Conservation (phyloP, 2,329 filamentous ascomycete species). For the Capronia epimyces region DNA sequence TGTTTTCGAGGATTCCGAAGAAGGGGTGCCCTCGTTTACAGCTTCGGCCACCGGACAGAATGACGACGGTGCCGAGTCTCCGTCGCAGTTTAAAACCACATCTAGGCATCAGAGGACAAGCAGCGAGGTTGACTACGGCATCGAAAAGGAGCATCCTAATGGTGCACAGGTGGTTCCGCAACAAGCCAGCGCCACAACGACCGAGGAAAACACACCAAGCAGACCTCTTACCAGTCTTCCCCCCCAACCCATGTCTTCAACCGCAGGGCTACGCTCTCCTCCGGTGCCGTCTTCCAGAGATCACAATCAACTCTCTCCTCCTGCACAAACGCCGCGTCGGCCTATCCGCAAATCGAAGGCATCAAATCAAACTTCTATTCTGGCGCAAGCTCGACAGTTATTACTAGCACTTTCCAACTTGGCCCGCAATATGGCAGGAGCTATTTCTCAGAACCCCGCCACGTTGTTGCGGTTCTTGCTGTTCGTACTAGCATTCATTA, state of each 20-base stretch:
- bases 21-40: slow-evolving; percentile 58
- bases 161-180: slow-evolving; percentile 28
- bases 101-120: slow-evolving; percentile 49
- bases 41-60: slow-evolving; percentile 44
- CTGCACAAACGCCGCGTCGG: slow-evolving; percentile 17
- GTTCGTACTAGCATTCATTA: slow-evolving; percentile 71
- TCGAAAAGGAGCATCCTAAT: slow-evolving; percentile 51
- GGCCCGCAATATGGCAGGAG: slow-evolving; percentile 47
- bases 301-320: slow-evolving; percentile 22
- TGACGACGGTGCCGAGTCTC: neutral
- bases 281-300: slow-evolving; percentile 5
- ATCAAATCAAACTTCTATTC: slow-evolving; percentile 32
- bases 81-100: slow-evolving; percentile 36
- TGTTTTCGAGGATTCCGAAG: slow-evolving; percentile 40
- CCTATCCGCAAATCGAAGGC: slow-evolving; percentile 17
- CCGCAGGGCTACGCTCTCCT: slow-evolving; percentile 12
- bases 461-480: slow-evolving; percentile 60
- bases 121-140: slow-evolving; percentile 64
- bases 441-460: slow-evolving; percentile 52
- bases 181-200: slow-evolving; percentile 19
- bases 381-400: slow-evolving; percentile 42
- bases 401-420: slow-evolving; percentile 46
- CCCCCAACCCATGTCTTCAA: slow-evolving; percentile 11
- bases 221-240: slow-evolving; percentile 12
- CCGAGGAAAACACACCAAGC: slow-evolving; percentile 16